Evolutionary conservation across 768 basidiomycete genomes (phyloP).

Genomic region (Sporobolomyces pararoseus): DNA sequence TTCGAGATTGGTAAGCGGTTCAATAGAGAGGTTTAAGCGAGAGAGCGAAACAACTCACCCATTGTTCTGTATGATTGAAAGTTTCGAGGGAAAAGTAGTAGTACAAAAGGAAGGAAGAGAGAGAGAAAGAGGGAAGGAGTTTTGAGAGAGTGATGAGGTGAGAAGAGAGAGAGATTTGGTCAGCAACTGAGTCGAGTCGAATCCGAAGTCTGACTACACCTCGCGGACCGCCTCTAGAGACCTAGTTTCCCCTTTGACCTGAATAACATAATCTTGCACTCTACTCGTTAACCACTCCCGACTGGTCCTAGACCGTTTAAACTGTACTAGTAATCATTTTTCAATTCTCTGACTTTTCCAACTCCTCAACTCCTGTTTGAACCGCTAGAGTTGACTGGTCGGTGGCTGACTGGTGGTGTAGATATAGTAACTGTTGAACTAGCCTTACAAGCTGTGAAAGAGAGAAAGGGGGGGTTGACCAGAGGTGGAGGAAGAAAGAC

Average conservation of each 20-base stretch:
- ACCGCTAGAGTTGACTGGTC: background rate
- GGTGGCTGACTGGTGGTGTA: background rate
- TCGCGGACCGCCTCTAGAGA: background rate
- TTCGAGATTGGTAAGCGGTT: background rate
- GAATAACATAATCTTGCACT: no score
- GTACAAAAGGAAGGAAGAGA: background rate
- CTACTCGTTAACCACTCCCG: background rate
- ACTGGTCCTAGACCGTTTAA: background rate
- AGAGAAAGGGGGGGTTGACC: constrained; percentile 12
- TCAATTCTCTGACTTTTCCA: background rate
- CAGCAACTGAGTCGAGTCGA: constrained; percentile 2
- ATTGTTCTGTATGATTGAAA: constrained; percentile 10
- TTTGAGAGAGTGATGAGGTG: background rate
- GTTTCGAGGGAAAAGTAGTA: background rate
- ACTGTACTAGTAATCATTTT: background rate
- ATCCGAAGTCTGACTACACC: background rate
- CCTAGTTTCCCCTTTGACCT: background rate
- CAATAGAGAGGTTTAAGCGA: no score
- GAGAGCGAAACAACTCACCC: constrained; percentile 19
- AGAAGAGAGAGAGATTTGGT: constrained; percentile 2
- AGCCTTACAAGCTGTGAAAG: constrained; percentile 15
- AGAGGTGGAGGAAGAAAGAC: constrained; percentile 1
- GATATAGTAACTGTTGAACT: background rate
- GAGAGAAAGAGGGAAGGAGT: constrained; percentile 1
- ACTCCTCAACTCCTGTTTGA: background rate